Percentiles rank a stretch among this genome's conserved stretches.
These are phyloP conservation scores for Pestalotiopsis sp. DNA, from an alignment of 2,329 filamentous ascomycete genomes.

Conservation along the genomic window DNA sequence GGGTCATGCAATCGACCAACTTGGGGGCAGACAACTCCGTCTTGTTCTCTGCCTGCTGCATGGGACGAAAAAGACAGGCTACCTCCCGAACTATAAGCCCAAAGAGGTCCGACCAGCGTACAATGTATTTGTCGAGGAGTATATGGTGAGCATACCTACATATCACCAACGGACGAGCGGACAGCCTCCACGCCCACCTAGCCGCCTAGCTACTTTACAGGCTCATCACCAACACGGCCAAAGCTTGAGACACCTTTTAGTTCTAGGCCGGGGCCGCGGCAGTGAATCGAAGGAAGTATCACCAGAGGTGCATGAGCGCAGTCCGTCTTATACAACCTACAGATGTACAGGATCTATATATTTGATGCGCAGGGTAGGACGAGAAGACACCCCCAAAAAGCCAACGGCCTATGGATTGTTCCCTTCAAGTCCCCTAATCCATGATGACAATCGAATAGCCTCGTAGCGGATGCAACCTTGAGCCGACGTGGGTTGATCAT, in stretches of 20 bases:
- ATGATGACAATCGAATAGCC: conserved; percentile 5
- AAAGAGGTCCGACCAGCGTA: no score
- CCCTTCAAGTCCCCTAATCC: neutral
- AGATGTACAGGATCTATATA: neutral
- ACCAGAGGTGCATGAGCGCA: neutral
- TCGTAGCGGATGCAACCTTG: conserved; percentile 6
- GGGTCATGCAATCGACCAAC: neutral
- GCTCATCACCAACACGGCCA: no score
- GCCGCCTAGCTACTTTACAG: no score
- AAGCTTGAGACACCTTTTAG: no score
- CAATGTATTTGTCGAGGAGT: no score
- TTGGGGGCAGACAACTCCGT: neutral
- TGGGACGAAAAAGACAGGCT: neutral
- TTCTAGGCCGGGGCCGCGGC: no score
- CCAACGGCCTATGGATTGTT: neutral
- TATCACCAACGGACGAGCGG: no score
- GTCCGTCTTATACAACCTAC: neutral
- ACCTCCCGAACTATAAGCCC: neutral
- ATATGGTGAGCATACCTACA: no score
- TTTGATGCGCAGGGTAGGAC: neutral
- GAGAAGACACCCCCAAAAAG: neutral
- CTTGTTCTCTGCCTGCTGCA: neutral
- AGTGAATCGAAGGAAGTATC: neutral
- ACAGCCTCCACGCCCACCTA: no score
- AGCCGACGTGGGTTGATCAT: conserved; percentile 8